Percentiles rank a stretch among this genome's conserved stretches.
Conservation (phyloP, 148 eudicot species). For the Cornus controversa region DNA sequence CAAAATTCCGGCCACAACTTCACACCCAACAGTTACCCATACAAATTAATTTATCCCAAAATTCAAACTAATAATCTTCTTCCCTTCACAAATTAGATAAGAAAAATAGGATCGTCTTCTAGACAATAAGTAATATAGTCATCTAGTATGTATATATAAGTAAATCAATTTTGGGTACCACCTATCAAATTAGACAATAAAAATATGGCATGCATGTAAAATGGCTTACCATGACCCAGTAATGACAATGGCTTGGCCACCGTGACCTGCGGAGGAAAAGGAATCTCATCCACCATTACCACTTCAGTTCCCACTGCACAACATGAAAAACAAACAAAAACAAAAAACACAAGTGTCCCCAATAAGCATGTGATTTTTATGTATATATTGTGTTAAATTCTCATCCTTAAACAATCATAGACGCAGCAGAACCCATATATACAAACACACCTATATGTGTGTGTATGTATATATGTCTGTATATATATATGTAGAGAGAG, state of each 20-base stretch:
- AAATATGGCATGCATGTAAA: neutral
- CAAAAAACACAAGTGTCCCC: neutral
- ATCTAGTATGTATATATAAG: too few species aligned
- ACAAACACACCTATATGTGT: too few species aligned
- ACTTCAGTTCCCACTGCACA: conserved; percentile 62
- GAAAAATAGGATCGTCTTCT: too few species aligned
- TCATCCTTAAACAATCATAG: neutral
- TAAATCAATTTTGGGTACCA: neutral
- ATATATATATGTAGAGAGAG: neutral
- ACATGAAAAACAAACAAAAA: neutral
- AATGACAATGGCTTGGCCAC: conserved; percentile 49
- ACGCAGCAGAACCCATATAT: neutral
- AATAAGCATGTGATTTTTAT: neutral
- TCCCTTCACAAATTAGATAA: neutral
- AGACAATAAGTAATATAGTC: neutral
- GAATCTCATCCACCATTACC: conserved; percentile 74
- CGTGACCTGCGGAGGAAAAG: conserved; percentile 53
- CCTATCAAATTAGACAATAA: neutral
- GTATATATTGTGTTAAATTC: too few species aligned
- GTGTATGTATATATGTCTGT: neutral
- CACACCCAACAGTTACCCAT: too few species aligned
- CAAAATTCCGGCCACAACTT: too few species aligned
- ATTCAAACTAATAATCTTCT: too few species aligned
- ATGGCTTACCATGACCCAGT: conserved; percentile 58
- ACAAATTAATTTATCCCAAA: too few species aligned